Evolutionary conservation across 495 filamentous ascomycete genomes (phyloP).

Genomic region (Poronia punctata): DNA sequence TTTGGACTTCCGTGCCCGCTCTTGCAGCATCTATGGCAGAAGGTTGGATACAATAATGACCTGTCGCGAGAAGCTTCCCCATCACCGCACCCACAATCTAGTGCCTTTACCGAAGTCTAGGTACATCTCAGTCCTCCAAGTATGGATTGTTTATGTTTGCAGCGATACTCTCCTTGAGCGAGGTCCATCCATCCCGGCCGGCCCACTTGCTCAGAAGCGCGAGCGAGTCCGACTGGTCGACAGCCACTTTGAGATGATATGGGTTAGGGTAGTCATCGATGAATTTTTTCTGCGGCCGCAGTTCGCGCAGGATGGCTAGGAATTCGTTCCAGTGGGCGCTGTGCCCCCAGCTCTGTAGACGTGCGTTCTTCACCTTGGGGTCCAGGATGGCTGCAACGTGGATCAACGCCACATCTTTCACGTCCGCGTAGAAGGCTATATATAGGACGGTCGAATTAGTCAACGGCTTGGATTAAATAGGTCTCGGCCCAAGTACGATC

Average conservation of each 20-base stretch:
- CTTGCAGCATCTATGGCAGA: too few relatives aligned
- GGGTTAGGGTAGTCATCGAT: conserved; percentile 8
- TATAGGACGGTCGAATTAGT: conserved; percentile 1
- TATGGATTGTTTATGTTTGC: background rate
- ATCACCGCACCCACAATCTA: too few relatives aligned
- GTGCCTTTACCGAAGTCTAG: too few relatives aligned
- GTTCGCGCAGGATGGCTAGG: conserved; percentile 8
- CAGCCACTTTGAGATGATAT: conserved; percentile 4
- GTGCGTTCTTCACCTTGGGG: conserved; percentile 22
- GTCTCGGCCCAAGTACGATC: background rate
- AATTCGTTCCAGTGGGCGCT: conserved; percentile 10
- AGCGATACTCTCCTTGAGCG: conserved; percentile 7
- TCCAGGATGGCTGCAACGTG: conserved; percentile 41
- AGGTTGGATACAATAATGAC: too few relatives aligned
- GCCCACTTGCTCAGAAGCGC: conserved; percentile 9
- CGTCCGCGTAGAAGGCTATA: conserved; percentile 39
- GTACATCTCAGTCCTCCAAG: background rate
- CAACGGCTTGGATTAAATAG: background rate
- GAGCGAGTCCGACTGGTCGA: conserved; percentile 4
- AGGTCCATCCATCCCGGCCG: conserved; percentile 6
- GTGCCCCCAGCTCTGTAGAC: conserved; percentile 8
- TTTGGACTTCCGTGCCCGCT: too few relatives aligned
- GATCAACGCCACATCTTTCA: conserved; percentile 42
- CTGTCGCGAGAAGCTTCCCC: too few relatives aligned
- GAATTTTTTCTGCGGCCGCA: conserved; percentile 8